Conservation (phyloP, 208 protist species). For the Leishmania mexicana region DNA sequence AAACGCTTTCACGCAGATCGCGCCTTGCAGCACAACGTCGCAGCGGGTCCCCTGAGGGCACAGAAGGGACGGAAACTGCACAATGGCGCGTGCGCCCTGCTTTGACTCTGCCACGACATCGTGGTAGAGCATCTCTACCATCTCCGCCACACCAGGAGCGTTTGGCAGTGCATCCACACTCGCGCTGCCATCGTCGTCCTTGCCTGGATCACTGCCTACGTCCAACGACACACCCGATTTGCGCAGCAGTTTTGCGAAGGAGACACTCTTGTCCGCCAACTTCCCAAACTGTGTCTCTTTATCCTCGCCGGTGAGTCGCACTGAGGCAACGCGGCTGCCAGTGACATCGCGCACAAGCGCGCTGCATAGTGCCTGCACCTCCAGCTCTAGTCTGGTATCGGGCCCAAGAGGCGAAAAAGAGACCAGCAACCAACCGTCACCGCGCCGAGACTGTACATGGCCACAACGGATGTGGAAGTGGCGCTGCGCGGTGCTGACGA, state of each 20-base stretch:
- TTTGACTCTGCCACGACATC: slow-evolving; percentile 66
- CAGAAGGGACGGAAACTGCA: slow-evolving; percentile 68
- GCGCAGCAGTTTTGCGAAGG: slow-evolving; percentile 67
- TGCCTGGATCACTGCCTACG: background rate
- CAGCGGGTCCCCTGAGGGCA: slow-evolving; percentile 73
- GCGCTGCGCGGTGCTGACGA: slow-evolving; percentile 86
- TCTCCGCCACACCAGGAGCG: slow-evolving; percentile 41
- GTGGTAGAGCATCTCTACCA: slow-evolving; percentile 88
- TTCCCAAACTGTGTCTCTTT: slow-evolving; percentile 70
- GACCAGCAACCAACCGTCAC: slow-evolving; percentile 85
- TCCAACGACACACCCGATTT: slow-evolving; percentile 30
- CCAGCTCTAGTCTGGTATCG: slow-evolving; percentile 45
- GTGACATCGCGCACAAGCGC: slow-evolving; percentile 83
- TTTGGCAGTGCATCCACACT: slow-evolving; percentile 46
- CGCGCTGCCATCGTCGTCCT: background rate
- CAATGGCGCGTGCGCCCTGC: slow-evolving; percentile 56
- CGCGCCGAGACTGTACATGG: slow-evolving; percentile 56
- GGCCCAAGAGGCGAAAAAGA: slow-evolving; percentile 50
- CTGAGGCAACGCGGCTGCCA: slow-evolving; percentile 34
- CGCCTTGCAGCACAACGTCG: slow-evolving; percentile 66
- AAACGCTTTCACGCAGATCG: slow-evolving; percentile 76
- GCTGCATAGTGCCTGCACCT: slow-evolving; percentile 78
- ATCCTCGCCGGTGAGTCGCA: slow-evolving; percentile 74
- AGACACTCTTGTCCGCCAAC: slow-evolving; percentile 40
- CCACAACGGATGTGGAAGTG: slow-evolving; percentile 80